These are phyloP conservation scores for Thelonectria olida DNA, from an alignment of 2,329 filamentous ascomycete species.

Conservation along the genomic window DNA sequence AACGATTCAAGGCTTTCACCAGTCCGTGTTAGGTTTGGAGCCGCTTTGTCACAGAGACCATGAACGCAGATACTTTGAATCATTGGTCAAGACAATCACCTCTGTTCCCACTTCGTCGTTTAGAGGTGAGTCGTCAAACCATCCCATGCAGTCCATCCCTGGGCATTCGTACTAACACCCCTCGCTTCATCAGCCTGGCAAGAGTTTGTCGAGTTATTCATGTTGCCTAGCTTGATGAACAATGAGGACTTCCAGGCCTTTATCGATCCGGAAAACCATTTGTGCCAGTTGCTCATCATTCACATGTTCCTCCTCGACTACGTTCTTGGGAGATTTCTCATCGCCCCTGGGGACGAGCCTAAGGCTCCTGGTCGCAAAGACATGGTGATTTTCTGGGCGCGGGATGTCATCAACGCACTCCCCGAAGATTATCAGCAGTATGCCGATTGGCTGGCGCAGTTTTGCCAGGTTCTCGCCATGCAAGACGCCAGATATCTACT, in stretches of 20 bases:
- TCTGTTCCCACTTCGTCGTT: conserved; percentile 26
- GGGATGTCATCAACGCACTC: conserved; percentile 28
- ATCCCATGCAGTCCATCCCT: background rate
- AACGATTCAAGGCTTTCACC: conserved; percentile 29
- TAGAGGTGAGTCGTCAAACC: conserved; percentile 26
- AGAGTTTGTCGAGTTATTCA: conserved; percentile 32
- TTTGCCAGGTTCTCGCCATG: conserved; percentile 32
- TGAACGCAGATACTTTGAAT: conserved; percentile 30
- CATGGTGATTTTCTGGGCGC: conserved; percentile 38
- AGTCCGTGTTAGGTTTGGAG: conserved; percentile 27
- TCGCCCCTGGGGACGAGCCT: conserved; percentile 30
- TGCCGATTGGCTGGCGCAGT: conserved; percentile 32
- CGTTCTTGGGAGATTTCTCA: conserved; percentile 34
- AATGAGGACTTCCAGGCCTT: conserved; percentile 46
- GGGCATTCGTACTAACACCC: background rate
- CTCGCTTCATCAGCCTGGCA: conserved; percentile 31
- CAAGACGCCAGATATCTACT: conserved; percentile 39
- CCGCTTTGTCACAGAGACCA: conserved; percentile 25
- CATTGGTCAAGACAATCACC: conserved; percentile 24
- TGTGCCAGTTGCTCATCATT: conserved; percentile 46
- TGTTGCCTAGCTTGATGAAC: conserved; percentile 25
- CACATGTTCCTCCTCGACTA: conserved; percentile 49
- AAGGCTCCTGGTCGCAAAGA: conserved; percentile 36
- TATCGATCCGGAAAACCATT: conserved; percentile 41
- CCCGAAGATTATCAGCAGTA: conserved; percentile 29